phyloP scores from a whole-genome alignment of 768 basidiomycete genomes.

The Daedaleopsis sinensis region DNA sequence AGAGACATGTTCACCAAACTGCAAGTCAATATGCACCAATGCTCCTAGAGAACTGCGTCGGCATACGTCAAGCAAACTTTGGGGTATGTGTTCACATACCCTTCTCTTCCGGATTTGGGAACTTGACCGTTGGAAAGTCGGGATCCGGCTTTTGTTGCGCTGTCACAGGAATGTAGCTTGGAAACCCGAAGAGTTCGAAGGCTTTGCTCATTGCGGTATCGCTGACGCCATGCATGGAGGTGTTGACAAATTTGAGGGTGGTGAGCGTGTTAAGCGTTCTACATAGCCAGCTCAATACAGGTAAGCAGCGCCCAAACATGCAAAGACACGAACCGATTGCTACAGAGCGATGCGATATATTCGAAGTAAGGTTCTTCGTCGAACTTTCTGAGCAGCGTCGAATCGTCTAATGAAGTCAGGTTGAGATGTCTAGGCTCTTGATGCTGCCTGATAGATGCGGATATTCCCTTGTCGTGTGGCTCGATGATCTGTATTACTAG shows the following conservation, averaged over 20 bases:
- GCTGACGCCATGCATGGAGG: conserved; percentile 90
- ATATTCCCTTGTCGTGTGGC: conserved; percentile 82
- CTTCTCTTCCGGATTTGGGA: conserved; percentile 92
- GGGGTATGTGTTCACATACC: conserved; percentile 43
- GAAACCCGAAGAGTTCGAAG: conserved; percentile 62
- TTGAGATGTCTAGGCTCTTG: conserved; percentile 56
- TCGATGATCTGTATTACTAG: conserved; percentile 63
- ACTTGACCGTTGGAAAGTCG: conserved; percentile 81
- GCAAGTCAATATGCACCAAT: conserved; percentile 19
- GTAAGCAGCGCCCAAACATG: background rate
- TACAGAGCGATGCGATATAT: conserved; percentile 15
- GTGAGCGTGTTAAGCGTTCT: conserved; percentile 37
- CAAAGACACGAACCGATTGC: conserved; percentile 3
- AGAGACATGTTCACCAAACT: background rate
- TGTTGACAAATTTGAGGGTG: conserved; percentile 72
- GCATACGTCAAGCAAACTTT: background rate
- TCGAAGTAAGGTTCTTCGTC: conserved; percentile 4
- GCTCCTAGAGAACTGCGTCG: conserved; percentile 24
- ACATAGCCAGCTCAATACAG: background rate
- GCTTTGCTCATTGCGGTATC: conserved; percentile 61
- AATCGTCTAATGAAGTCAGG: conserved; percentile 37
- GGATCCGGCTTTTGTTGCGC: conserved; percentile 79
- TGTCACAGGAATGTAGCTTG: conserved; percentile 58
- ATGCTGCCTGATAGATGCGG: conserved; percentile 62
- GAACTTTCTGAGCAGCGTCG: conserved; percentile 28